Percentiles rank a stretch among this genome's conserved stretches.
phyloP scores from a whole-genome alignment of 306 rosid genomes.

The Rubus idaeus region DNA sequence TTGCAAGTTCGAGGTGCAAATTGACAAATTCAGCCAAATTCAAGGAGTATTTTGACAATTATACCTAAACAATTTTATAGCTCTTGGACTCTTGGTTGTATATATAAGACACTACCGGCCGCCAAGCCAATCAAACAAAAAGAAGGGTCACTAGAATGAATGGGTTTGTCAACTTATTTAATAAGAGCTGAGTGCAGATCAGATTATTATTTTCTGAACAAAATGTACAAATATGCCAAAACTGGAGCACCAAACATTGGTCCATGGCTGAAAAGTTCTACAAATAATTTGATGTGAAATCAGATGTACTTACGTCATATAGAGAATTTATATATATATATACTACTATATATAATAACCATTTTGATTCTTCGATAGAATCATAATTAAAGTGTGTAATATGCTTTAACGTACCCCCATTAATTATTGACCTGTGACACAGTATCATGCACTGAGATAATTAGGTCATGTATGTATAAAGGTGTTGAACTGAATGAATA shows the following conservation, averaged over 20 bases:
- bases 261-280: background rate
- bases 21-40: too few species aligned
- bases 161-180: constrained; percentile 11
- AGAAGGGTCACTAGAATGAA: background rate
- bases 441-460: background rate
- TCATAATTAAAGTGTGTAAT: constrained; percentile 4
- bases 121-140: background rate
- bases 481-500: too few species aligned
- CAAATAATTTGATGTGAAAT: constrained; percentile 11
- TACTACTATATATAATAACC: background rate
- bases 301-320: constrained; percentile 18
- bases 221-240: background rate
- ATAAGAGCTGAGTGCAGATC: background rate
- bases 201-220: background rate
- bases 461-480: too few species aligned
- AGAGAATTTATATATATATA: background rate
- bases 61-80: too few species aligned
- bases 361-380: background rate
- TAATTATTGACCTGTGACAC: background rate
- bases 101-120: background rate
- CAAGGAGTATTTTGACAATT: too few species aligned
- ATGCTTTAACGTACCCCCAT: background rate
- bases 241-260: background rate
- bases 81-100: background rate
- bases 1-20: too few species aligned